These are phyloP conservation scores for Penicillium fimorum DNA, from an alignment of 495 filamentous ascomycete genomes.

Conservation along the genomic window DNA sequence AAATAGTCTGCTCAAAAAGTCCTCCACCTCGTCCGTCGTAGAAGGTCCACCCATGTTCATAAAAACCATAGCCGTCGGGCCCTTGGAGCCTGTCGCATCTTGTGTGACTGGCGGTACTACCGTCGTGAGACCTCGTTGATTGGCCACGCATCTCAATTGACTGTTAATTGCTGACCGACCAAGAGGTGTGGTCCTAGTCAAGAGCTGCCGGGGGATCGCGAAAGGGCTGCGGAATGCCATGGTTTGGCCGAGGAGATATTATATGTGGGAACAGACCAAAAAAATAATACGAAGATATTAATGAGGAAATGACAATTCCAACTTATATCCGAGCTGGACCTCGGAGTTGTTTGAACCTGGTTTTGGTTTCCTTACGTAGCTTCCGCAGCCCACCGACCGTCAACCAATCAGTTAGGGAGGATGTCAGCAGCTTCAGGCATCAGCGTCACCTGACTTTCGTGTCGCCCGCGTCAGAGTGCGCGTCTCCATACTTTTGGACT, in stretches of 20 bases:
- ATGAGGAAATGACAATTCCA: constrained; percentile 4
- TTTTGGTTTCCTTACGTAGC: neutral
- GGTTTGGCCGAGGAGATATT: neutral
- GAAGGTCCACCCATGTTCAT: constrained; percentile 99
- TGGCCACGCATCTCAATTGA: constrained; percentile 25
- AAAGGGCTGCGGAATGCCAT: constrained; percentile 43
- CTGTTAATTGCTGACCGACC: constrained; percentile 25
- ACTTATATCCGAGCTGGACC: neutral
- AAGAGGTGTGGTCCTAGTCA: constrained; percentile 22
- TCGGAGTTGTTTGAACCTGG: constrained; percentile 3
- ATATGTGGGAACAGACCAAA: neutral
- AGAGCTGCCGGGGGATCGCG: constrained; percentile 33
- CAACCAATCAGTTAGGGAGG: constrained; percentile 28
- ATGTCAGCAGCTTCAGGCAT: constrained; percentile 32
- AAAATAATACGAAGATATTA: neutral
- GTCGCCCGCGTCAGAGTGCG: constrained; percentile 30
- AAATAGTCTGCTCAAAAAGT: constrained; percentile 92
- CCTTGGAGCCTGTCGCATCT: constrained; percentile 58
- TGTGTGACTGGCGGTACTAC: constrained; percentile 74
- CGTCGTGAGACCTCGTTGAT: constrained; percentile 56
- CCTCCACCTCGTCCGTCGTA: constrained; percentile 79
- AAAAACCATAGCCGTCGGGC: constrained; percentile 93
- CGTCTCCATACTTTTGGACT: constrained; percentile 22
- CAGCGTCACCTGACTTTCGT: constrained; percentile 42
- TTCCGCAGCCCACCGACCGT: neutral